Evolutionary conservation across 805 yeast species (phyloP).

Genomic region (Suhomyces prunicola): DNA sequence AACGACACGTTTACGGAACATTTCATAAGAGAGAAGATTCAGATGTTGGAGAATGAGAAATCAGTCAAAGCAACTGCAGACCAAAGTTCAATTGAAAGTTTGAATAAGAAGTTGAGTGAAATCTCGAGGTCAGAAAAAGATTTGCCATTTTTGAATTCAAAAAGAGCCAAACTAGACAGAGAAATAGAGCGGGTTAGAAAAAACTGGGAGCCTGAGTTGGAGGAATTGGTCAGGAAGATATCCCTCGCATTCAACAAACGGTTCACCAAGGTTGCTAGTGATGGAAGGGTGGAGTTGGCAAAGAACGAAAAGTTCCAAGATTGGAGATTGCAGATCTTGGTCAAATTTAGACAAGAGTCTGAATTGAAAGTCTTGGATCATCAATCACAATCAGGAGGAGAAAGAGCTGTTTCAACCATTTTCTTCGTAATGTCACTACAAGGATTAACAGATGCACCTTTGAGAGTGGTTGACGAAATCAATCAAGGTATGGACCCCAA

Average conservation of each 20-base stretch:
- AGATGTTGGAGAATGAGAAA: slow-evolving; percentile 46
- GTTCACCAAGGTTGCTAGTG: slow-evolving; percentile 76
- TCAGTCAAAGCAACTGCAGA: slow-evolving; percentile 37
- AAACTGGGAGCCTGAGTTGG: slow-evolving; percentile 63
- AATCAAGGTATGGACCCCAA: slow-evolving; percentile 98
- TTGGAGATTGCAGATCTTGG: slow-evolving; percentile 83
- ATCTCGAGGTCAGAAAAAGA: slow-evolving; percentile 30
- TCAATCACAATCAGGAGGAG: slow-evolving; percentile 97
- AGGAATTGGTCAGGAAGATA: slow-evolving; percentile 49
- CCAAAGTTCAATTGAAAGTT: slow-evolving; percentile 35
- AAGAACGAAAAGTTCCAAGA: slow-evolving; percentile 54
- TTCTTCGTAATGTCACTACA: slow-evolving; percentile 88
- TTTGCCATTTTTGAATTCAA: slow-evolving; percentile 34
- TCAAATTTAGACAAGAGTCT: slow-evolving; percentile 78
- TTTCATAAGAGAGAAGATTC: slow-evolving; percentile 38
- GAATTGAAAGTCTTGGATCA: slow-evolving; percentile 70
- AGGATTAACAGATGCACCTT: slow-evolving; percentile 83
- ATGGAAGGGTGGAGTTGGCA: slow-evolving; percentile 72
- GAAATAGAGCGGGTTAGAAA: slow-evolving; percentile 37
- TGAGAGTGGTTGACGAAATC: slow-evolving; percentile 94
- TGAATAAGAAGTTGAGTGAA: slow-evolving; percentile 35
- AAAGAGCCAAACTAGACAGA: slow-evolving; percentile 25
- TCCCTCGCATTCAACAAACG: slow-evolving; percentile 63
- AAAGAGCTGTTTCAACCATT: slow-evolving; percentile 91
- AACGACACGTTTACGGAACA: slow-evolving; percentile 36